phyloP scores from a whole-genome alignment of 208 protist species.

The Trichomonas tenax region DNA sequence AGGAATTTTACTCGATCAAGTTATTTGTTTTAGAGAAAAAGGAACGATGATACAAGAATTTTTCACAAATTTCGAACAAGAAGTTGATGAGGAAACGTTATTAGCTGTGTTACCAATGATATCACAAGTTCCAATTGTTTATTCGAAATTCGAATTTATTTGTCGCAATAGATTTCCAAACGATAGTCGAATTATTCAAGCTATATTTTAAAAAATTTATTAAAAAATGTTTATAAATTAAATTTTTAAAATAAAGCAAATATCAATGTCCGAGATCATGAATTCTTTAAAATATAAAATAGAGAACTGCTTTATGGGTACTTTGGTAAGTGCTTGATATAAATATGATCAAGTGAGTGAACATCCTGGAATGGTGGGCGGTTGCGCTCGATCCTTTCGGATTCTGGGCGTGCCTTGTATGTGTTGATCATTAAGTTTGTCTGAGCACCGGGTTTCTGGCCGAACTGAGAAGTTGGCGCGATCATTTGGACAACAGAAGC shows the following conservation, averaged over 20 bases:
- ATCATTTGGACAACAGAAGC: constrained; percentile 2
- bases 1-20: neutral
- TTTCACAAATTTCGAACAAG: neutral
- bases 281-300: neutral
- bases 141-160: neutral
- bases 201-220: no score
- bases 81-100: neutral
- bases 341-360: constrained; percentile 15
- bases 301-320: neutral
- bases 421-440: neutral
- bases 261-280: neutral
- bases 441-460: neutral
- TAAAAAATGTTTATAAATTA: no score
- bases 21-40: neutral
- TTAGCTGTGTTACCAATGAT: neutral
- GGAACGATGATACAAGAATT: neutral
- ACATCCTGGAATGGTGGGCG: constrained; percentile 9
- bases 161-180: neutral
- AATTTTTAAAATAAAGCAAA: no score
- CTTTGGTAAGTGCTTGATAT: constrained; percentile 16
- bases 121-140: neutral
- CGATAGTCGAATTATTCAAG: neutral
- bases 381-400: neutral
- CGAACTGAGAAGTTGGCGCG: neutral
- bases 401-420: neutral